A percentile compares a stretch with the other conserved stretches of the same genome.
Evolutionary conservation across 1,139 yeast species (phyloP).

Genomic region (Debaryomycetaceae sp.): DNA sequence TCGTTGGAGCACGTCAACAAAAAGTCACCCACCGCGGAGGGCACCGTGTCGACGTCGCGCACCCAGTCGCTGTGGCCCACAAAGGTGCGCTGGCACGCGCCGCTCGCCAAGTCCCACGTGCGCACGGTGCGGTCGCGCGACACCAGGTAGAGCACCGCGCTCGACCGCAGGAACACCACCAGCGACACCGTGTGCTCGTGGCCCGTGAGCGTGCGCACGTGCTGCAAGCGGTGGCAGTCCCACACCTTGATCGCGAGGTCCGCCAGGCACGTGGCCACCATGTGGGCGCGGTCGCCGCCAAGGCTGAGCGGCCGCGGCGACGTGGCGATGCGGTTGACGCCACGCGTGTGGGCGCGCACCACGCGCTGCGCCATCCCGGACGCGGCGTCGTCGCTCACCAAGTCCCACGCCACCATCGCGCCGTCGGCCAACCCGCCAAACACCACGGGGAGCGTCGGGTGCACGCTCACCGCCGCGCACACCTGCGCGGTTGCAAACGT

Average conservation of each 20-base stretch:
- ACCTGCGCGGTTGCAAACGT: slow-evolving; percentile 52
- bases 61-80: slow-evolving; percentile 91
- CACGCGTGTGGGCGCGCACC: slow-evolving; percentile 73
- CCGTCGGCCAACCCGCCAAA: slow-evolving; percentile 77
- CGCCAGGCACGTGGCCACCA: slow-evolving; percentile 61
- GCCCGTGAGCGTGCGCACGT: slow-evolving; percentile 69
- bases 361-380: slow-evolving; percentile 62
- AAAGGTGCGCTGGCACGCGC: slow-evolving; percentile 63
- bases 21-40: slow-evolving; percentile 43
- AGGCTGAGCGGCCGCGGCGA: slow-evolving; percentile 33
- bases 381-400: slow-evolving; percentile 42
- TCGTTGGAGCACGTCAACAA: slow-evolving; percentile 79
- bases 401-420: slow-evolving; percentile 67
- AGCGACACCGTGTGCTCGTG: slow-evolving; percentile 86
- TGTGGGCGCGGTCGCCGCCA: slow-evolving; percentile 18
- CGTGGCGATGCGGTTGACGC: slow-evolving; percentile 60
- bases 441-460: slow-evolving; percentile 65
- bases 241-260: slow-evolving; percentile 73
- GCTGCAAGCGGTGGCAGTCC: slow-evolving; percentile 53
- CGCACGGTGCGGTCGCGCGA: slow-evolving; percentile 75
- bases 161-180: slow-evolving; percentile 43
- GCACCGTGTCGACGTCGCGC: slow-evolving; percentile 49
- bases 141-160: slow-evolving; percentile 56
- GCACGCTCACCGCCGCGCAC: slow-evolving; percentile 63
- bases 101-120: slow-evolving; percentile 72